A percentile compares a stretch with the other conserved stretches of the same genome.
Evolutionary conservation across 2,329 filamentous ascomycete species (phyloP).

Genomic region (Paracamarosporium sp.): DNA sequence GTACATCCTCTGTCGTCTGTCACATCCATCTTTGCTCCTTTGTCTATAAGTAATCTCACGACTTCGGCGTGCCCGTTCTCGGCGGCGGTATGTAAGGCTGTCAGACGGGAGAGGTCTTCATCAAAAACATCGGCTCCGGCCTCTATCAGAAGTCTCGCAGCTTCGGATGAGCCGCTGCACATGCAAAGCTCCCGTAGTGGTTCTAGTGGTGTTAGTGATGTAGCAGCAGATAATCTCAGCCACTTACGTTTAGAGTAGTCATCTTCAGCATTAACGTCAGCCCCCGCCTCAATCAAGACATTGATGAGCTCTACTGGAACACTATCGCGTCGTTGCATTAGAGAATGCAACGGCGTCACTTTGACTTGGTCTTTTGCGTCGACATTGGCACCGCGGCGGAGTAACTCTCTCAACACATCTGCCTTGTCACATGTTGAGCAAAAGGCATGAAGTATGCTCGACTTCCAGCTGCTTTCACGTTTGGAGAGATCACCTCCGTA

Average conservation of each 20-base stretch:
- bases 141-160: background rate
- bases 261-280: background rate
- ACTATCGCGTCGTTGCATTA: background rate
- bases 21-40: background rate
- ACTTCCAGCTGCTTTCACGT: background rate
- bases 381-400: background rate
- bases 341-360: background rate
- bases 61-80: background rate
- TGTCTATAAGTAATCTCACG: background rate
- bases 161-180: background rate
- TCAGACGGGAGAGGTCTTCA: background rate
- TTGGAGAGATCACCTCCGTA: background rate
- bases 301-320: background rate
- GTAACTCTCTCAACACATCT: background rate
- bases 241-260: background rate
- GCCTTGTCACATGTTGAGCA: background rate
- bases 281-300: background rate
- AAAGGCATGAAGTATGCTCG: background rate
- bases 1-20: slow-evolving; percentile 1
- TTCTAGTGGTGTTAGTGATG: background rate
- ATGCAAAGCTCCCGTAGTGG: background rate
- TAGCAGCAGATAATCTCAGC: no score
- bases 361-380: background rate
- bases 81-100: background rate
- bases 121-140: background rate